Percentiles rank a stretch among this genome's conserved stretches.
Conservation (phyloP, 1,284 basidiomycete genomes). For the Tetrapyrgos nigripes region DNA sequence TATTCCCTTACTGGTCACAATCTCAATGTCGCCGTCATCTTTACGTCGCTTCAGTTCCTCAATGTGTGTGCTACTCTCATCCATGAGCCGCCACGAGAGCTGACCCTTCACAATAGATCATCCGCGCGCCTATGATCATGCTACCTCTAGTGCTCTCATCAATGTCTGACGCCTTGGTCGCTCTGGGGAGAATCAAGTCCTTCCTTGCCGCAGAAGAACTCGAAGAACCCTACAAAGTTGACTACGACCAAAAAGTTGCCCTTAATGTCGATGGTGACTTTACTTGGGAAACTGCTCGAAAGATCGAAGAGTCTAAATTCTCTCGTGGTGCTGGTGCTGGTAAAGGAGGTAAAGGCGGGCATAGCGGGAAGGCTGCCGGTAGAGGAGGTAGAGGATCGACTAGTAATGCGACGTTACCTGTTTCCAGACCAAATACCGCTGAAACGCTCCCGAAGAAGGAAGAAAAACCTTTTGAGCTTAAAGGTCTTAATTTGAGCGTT, state of each 20-base stretch:
- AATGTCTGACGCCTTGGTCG: conserved; percentile 55
- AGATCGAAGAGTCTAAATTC: conserved; percentile 21
- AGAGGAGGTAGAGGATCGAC: no score
- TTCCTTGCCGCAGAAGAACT: conserved; percentile 62
- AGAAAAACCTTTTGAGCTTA: conserved; percentile 67
- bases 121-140: conserved; percentile 49
- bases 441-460: conserved; percentile 22
- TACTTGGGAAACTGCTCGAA: conserved; percentile 53
- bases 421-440: neutral
- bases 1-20: conserved; percentile 58
- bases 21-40: conserved; percentile 63
- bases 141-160: conserved; percentile 44
- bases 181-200: conserved; percentile 52
- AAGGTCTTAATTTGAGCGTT: conserved; percentile 61
- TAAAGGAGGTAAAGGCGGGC: conserved; percentile 14
- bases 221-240: conserved; percentile 46
- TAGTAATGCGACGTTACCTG: neutral
- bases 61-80: conserved; percentile 47
- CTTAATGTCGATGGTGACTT: conserved; percentile 58
- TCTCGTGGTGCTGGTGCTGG: neutral
- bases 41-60: conserved; percentile 66
- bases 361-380: conserved; percentile 20
- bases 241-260: conserved; percentile 42
- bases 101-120: conserved; percentile 46
- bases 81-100: neutral